These are phyloP conservation scores for Xylaria sp. DNA, from an alignment of 2,329 filamentous ascomycete species.

Conservation along the genomic window DNA sequence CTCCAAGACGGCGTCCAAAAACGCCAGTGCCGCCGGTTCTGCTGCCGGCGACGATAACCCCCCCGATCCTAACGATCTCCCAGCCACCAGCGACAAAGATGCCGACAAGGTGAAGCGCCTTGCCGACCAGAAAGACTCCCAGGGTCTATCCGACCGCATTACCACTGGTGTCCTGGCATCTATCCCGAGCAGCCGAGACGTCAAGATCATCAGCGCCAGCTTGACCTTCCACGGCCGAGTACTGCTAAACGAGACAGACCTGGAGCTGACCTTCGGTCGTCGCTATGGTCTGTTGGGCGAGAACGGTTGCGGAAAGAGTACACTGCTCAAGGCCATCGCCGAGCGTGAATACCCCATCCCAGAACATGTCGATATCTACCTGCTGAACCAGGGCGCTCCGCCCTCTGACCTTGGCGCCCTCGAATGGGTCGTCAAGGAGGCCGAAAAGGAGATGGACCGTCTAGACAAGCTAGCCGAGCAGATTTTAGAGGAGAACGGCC, in stretches of 20 bases:
- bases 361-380: constrained; percentile 96
- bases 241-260: constrained; percentile 89
- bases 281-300: constrained; percentile 96
- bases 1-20: constrained; percentile 73
- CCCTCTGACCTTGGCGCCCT: constrained; percentile 88
- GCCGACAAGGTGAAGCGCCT: constrained; percentile 86
- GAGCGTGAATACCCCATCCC: constrained; percentile 95
- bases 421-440: constrained; percentile 97
- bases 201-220: constrained; percentile 94
- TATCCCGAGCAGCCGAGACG: constrained; percentile 84
- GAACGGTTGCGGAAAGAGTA: constrained; percentile 99
- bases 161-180: constrained; percentile 97
- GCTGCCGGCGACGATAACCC: constrained; percentile 75
- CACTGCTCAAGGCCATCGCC: constrained; percentile 93
- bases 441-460: constrained; percentile 89
- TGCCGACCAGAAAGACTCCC: constrained; percentile 91
- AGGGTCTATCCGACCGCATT: constrained; percentile 95
- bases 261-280: constrained; percentile 92
- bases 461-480: constrained; percentile 90
- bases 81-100: constrained; percentile 69
- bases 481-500: constrained; percentile 89
- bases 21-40: constrained; percentile 56
- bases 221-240: constrained; percentile 98
- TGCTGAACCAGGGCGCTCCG: constrained; percentile 95
- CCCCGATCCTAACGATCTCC: constrained; percentile 72